Evolutionary conservation across 2,329 filamentous ascomycete species (phyloP), one percentile per base, ranked within the genome.

Genomic region (Rhynchosporium graminicola): DNA sequence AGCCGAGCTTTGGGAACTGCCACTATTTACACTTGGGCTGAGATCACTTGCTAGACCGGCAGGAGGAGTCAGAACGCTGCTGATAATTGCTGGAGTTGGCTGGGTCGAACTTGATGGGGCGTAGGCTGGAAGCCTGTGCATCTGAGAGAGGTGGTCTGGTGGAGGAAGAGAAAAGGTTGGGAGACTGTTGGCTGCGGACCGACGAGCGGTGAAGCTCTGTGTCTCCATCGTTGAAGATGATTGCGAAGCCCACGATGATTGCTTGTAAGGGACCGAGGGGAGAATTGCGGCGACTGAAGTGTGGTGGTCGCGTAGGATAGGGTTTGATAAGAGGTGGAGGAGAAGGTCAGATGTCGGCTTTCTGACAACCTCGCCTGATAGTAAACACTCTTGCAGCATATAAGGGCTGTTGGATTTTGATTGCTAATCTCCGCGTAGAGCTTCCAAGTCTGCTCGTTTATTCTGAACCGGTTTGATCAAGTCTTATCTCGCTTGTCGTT

Each of bases 111-210:
- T 76, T 62, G 64, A 79, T 75, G 63, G 80, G 77, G 60, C 81
- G 78, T 69, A 85, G 76, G 72, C 83, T 84, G 70, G 83, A 82
- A 69, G 85, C 82, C 76, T 75, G 74, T 76, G 70, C 75, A 76
- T 76, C 77, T 74, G 75, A 71, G 75, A 76, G 71, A 83, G 66
- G 78, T 69, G 69, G 57, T 83, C 81, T 68, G 86, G 86, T 59
- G 87, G 85, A 67, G 86, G 85, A 57, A 91, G 83, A 72, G 89
- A 86, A 73, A 91, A 90, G 68, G 78, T 83, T 62, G 88, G 88
- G 65, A 92, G 82, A 70, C 83, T 83, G 62, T 84, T 85, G 65
- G 88, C 86, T 72, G 88, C 88, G 72, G 87, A 84, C 76, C 89
- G 85, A 72, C 89, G 84, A 75, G 87, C 82, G 69, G 87, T 85